Percentiles rank a stretch among this genome's conserved stretches.
Evolutionary conservation across 2,329 filamentous ascomycete genomes (phyloP).

Genomic region (Hysterium pulicare): DNA sequence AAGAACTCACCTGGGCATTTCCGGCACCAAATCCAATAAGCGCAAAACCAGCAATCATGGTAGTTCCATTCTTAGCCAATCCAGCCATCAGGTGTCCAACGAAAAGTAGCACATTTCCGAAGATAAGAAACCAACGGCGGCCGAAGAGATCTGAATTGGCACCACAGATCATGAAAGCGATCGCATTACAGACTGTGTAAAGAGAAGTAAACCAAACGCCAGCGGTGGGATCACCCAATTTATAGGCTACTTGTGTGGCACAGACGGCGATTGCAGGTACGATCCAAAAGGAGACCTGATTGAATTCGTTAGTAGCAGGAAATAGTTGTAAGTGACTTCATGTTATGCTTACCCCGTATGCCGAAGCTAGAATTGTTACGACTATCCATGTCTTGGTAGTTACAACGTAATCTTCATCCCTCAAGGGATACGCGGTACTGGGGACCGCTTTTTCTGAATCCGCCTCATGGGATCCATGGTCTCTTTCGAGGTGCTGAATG

Average conservation of each 20-base stretch:
- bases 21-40: constrained; percentile 44
- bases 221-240: constrained; percentile 33
- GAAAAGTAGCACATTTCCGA: constrained; percentile 22
- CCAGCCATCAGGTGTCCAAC: constrained; percentile 15
- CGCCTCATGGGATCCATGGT: neutral
- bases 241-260: constrained; percentile 28
- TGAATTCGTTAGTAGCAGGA: constrained; percentile 1
- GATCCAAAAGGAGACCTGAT: constrained; percentile 39
- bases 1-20: constrained; percentile 29
- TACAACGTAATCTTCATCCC: constrained; percentile 38
- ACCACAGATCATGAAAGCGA: constrained; percentile 19
- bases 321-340: neutral
- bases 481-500: neutral
- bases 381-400: constrained; percentile 43
- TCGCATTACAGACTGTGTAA: constrained; percentile 23
- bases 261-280: constrained; percentile 33
- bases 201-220: constrained; percentile 36
- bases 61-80: constrained; percentile 38
- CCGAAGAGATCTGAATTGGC: constrained; percentile 49
- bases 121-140: constrained; percentile 44
- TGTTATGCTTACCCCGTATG: constrained; percentile 3
- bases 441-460: neutral
- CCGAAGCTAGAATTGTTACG: constrained; percentile 13
- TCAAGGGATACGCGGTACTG: constrained; percentile 15
- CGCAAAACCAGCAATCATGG: constrained; percentile 40